Conservation (phyloP, 2,329 filamentous ascomycete genomes). For the Alternaria solani region DNA sequence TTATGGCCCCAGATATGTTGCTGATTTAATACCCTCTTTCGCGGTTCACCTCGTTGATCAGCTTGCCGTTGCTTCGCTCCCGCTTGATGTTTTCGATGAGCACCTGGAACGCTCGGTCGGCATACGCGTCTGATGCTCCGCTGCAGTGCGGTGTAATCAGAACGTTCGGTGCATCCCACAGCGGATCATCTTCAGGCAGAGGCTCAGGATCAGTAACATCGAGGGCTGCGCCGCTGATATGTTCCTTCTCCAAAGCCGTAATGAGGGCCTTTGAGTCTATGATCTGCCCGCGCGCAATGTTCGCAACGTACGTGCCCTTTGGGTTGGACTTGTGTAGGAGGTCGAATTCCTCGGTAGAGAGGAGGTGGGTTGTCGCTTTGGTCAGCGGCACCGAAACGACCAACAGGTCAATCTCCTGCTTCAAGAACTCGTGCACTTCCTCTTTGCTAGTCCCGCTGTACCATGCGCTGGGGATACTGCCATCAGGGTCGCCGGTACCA, state of each 20-base stretch:
- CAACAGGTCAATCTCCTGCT: conserved; percentile 64
- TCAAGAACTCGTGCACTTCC: conserved; percentile 62
- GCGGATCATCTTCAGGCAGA: conserved; percentile 69
- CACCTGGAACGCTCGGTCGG: conserved; percentile 65
- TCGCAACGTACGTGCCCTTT: conserved; percentile 68
- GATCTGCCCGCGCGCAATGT: conserved; percentile 73
- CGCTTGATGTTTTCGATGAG: conserved; percentile 65
- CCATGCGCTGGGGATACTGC: conserved; percentile 64
- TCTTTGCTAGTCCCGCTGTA: conserved; percentile 63
- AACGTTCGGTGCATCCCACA: conserved; percentile 75
- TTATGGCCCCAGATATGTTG: not conserved
- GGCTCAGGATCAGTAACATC: conserved; percentile 85
- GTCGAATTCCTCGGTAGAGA: conserved; percentile 64
- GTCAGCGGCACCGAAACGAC: conserved; percentile 67
- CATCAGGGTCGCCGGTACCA: conserved; percentile 69
- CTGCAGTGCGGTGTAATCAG: conserved; percentile 73
- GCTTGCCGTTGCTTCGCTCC: conserved; percentile 59
- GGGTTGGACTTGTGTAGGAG: conserved; percentile 58
- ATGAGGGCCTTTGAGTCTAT: conserved; percentile 70
- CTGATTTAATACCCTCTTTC: conserved; percentile 65
- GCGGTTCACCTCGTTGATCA: conserved; percentile 70
- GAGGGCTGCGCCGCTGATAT: conserved; percentile 72
- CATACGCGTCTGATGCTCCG: conserved; percentile 62
- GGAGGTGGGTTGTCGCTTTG: conserved; percentile 60
- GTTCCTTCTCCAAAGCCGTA: conserved; percentile 64